phyloP scores from a whole-genome alignment of 768 basidiomycete genomes.

The Agrocybe praecox region DNA sequence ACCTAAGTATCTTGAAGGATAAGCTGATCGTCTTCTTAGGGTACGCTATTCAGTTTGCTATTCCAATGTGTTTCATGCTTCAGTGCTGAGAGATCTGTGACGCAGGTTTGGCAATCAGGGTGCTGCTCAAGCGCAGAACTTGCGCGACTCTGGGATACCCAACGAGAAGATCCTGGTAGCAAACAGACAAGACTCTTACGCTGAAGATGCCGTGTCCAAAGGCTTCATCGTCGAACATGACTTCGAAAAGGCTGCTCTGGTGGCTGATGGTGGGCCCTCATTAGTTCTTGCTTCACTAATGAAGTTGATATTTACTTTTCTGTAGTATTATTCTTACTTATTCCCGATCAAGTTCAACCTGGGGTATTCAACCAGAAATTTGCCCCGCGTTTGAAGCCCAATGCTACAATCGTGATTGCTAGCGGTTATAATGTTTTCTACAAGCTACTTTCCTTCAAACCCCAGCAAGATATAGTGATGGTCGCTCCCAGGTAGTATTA shows the following conservation, averaged over 20 bases:
- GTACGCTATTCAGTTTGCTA: constrained; percentile 26
- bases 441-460: constrained; percentile 55
- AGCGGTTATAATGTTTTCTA: constrained; percentile 70
- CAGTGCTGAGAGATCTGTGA: neutral
- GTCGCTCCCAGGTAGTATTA: constrained; percentile 56
- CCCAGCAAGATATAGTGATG: constrained; percentile 63
- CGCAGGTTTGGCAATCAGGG: constrained; percentile 68
- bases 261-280: constrained; percentile 50
- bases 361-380: constrained; percentile 60
- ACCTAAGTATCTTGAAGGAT: constrained; percentile 44
- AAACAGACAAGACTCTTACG: constrained; percentile 59
- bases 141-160: constrained; percentile 63
- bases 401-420: constrained; percentile 55
- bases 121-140: constrained; percentile 66
- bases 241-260: constrained; percentile 54
- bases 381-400: constrained; percentile 49
- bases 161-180: constrained; percentile 64
- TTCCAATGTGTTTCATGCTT: neutral
- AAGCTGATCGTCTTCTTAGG: constrained; percentile 65
- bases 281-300: neutral
- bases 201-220: constrained; percentile 55
- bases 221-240: constrained; percentile 61
- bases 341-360: constrained; percentile 68
- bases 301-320: neutral
- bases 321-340: constrained; percentile 59